A percentile compares a stretch with the other conserved stretches of the same genome.
Evolutionary conservation across 495 filamentous ascomycete species (phyloP).

Genomic region (Tricharina praecox): DNA sequence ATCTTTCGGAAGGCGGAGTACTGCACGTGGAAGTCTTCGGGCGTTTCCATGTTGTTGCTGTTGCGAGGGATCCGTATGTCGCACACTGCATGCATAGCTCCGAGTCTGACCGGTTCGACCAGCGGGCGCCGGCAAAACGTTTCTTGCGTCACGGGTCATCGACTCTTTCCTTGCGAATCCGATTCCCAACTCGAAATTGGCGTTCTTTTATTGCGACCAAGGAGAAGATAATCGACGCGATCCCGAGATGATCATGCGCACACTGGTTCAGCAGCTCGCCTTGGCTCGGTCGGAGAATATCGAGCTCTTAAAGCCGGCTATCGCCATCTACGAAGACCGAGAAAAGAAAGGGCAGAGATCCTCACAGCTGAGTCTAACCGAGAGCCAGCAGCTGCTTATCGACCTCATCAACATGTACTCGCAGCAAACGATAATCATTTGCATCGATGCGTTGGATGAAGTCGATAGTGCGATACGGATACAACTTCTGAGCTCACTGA

Average conservation of each 20-base stretch:
- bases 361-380: neutral
- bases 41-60: constrained; percentile 5
- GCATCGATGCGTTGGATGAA: constrained; percentile 19
- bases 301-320: neutral
- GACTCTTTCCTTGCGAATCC: neutral
- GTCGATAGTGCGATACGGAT: constrained; percentile 3
- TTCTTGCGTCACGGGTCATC: constrained; percentile 8
- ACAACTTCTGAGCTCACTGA: constrained; percentile 6
- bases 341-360: neutral
- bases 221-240: constrained; percentile 4
- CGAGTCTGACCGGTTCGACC: neutral
- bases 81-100: neutral
- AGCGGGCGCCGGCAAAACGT: constrained; percentile 15
- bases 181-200: neutral
- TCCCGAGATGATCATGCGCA: constrained; percentile 3
- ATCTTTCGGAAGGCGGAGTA: constrained; percentile 8
- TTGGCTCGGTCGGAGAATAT: neutral
- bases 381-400: neutral
- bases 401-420: neutral
- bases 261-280: neutral
- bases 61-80: constrained; percentile 4
- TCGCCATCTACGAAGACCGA: neutral
- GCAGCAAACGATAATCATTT: neutral
- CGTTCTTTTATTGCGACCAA: constrained; percentile 14
- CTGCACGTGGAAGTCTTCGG: constrained; percentile 6